phyloP scores from a whole-genome alignment of 2,329 filamentous ascomycete species.

The Penicillium sp. region DNA sequence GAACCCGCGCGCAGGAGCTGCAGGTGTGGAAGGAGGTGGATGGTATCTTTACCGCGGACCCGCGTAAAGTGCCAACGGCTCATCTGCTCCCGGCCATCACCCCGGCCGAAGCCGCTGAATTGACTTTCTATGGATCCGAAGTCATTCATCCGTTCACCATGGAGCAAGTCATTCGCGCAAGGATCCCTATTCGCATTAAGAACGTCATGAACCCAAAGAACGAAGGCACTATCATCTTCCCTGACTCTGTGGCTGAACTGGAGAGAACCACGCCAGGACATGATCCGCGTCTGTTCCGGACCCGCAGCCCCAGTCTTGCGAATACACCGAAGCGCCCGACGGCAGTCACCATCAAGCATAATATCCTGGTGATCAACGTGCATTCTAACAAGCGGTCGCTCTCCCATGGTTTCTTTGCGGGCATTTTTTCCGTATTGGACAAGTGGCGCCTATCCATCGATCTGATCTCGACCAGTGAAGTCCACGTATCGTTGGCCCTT shows the following conservation, averaged over 20 bases:
- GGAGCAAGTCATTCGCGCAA: slow-evolving; percentile 75
- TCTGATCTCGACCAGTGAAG: slow-evolving; percentile 92
- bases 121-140: slow-evolving; percentile 92
- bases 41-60: slow-evolving; percentile 85
- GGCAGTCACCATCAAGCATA: slow-evolving; percentile 94
- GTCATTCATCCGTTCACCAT: slow-evolving; percentile 99
- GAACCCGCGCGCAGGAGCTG: slow-evolving; percentile 79
- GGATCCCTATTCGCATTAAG: slow-evolving; percentile 67
- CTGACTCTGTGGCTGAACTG: slow-evolving; percentile 61
- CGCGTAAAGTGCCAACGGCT: slow-evolving; percentile 88
- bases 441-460: slow-evolving; percentile 86
- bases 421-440: slow-evolving; percentile 89
- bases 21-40: slow-evolving; percentile 99
- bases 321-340: slow-evolving; percentile 71
- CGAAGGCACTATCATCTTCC: slow-evolving; percentile 66
- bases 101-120: slow-evolving; percentile 88
- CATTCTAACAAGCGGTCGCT: slow-evolving; percentile 96
- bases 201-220: slow-evolving; percentile 67
- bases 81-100: slow-evolving; percentile 83
- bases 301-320: slow-evolving; percentile 48
- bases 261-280: slow-evolving; percentile 52
- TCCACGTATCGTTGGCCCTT: slow-evolving; percentile 95
- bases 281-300: slow-evolving; percentile 55
- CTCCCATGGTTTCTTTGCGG: slow-evolving; percentile 92
- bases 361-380: slow-evolving; percentile 95